Conservation (phyloP, 1,139 yeast genomes). For the Ogataea hybrid region DNA sequence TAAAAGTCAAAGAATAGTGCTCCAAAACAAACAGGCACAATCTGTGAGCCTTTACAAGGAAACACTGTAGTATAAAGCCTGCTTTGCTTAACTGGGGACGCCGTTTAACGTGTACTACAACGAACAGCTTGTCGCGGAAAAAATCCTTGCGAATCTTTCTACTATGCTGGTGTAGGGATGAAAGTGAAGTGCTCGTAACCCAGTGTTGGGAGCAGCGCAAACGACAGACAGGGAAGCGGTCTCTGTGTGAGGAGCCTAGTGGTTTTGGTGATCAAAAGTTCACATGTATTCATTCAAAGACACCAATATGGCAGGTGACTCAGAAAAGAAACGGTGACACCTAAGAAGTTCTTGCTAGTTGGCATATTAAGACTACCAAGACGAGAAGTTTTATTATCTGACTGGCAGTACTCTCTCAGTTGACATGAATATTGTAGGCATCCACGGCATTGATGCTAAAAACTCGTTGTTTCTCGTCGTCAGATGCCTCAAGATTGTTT, state of each 20-base stretch:
- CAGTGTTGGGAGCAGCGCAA: no score
- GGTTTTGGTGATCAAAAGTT: slow-evolving; percentile 39
- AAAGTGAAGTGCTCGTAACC: no score
- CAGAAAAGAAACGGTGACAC: slow-evolving; percentile 47
- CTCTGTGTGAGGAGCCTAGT: slow-evolving; percentile 2
- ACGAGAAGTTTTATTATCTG: not conserved
- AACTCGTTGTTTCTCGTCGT: not conserved
- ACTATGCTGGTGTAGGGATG: no score
- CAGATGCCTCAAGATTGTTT: not conserved
- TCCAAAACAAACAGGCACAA: no score
- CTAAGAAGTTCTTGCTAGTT: slow-evolving; percentile 35
- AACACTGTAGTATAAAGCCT: no score
- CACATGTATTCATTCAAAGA: slow-evolving; percentile 54
- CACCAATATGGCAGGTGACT: slow-evolving; percentile 64
- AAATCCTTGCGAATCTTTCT: no score
- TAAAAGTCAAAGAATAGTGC: no score
- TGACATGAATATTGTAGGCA: not conserved
- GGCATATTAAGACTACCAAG: not conserved
- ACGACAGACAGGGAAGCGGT: no score
- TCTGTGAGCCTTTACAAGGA: no score
- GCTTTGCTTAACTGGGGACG: no score
- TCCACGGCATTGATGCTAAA: not conserved
- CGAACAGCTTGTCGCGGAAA: no score
- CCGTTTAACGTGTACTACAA: no score
- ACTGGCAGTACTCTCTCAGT: not conserved